phyloP scores from a whole-genome alignment of 495 filamentous ascomycete genomes.

The Aspergillus olivimuriae region DNA sequence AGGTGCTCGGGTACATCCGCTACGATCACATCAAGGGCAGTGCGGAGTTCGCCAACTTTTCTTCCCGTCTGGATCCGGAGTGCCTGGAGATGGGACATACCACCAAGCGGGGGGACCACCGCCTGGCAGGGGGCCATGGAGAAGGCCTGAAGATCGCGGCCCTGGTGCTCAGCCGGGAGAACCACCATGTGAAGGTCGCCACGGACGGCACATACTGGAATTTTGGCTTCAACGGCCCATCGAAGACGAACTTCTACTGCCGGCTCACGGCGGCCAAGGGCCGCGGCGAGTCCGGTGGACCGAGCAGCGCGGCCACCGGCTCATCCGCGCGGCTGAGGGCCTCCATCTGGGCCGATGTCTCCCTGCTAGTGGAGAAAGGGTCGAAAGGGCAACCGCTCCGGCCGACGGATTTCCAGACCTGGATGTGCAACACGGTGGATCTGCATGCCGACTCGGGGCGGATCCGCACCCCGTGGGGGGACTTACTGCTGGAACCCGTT shows the following conservation, averaged over 20 bases:
- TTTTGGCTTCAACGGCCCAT: constrained; percentile 1
- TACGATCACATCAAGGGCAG: background rate
- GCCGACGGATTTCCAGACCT: background rate
- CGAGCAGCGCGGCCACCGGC: background rate
- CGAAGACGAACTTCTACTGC: background rate
- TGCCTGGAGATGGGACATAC: background rate
- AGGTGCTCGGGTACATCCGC: background rate
- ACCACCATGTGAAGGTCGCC: background rate
- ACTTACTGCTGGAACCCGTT: background rate
- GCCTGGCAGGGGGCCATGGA: background rate
- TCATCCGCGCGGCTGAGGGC: no score
- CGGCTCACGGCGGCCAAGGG: background rate
- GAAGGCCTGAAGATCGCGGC: constrained; percentile 11
- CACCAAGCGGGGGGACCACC: background rate
- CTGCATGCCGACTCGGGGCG: background rate
- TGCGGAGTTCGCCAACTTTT: background rate
- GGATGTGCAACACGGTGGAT: background rate
- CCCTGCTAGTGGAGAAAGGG: background rate
- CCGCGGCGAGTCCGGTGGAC: background rate
- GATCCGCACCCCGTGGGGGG: background rate
- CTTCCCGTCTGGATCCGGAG: background rate
- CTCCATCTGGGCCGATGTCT: no score
- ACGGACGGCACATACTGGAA: constrained; percentile 1
- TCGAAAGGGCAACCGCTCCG: no score
- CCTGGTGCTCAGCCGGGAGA: background rate